Evolutionary conservation across 164 flowering plant genomes (phyloP), one percentile per base, ranked within the genome.

Genomic region (Liquidambar formosana): DNA sequence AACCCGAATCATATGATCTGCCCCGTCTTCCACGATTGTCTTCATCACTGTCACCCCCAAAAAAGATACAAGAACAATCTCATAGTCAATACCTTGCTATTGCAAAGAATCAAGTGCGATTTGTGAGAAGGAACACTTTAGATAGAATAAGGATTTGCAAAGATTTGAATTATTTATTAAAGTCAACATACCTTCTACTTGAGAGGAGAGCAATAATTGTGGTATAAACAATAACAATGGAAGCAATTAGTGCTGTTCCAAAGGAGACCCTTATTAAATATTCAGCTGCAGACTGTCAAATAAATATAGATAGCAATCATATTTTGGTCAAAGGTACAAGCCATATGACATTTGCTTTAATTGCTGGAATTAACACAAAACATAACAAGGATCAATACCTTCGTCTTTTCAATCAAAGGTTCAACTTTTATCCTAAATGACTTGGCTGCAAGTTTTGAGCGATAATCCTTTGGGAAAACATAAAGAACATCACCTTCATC

Each of bases 401-500:
- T 93, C 25, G 91, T 83, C 76, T 93, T 92, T 25, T 92, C 96
- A 71, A 90, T 49, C 51, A 78, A 73, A 23, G 99, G 99, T 80
- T 96, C 98, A 70, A 89, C 16, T 67, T 80, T 92, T 61, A 96
- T 79, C 76, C 91, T 80, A 69, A 96, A 81, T 45, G 97, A 93
- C 81, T 96, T 96, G 18, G 89, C 81, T 19, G 84, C 85, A 76
- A 96, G 96, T 77, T 90, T 93, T 49, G 94, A 49, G 10, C 97
- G 95, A 70, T 89, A 96, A 84, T 92, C 95, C 80, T 81, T 95
- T 21, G 97, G 91, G 65, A 95, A 95, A 63, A 93, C 98, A 81
- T 91, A 93, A 21, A 95, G 86, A 65, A 95, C 93, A 74, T 93
- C 99, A 12, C 99, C 99, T 79, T 95, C 98, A 82, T 91, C 95